Base-by-base conservation (phyloP, 73 alveolate genomes). In the Paraurostyla sp. region DNA sequence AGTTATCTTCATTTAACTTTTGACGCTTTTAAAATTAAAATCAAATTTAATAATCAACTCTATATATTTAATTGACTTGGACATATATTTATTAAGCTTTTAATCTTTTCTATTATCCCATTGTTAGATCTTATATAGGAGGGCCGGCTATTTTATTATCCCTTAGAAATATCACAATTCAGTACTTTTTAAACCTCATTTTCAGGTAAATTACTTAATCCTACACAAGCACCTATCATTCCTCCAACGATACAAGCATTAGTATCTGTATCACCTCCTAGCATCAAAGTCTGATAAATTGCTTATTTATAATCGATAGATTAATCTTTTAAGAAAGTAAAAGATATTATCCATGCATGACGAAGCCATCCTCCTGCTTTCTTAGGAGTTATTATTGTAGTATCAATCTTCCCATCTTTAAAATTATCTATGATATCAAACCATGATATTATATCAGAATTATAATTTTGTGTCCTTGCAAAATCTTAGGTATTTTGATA, bases 201-300 rank as follows among this genome's bases (percentile, higher is more conserved):
- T 58, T 62, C 46, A 29, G 97, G 97, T 18, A 93, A 0, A 2
- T 50, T 30, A 6, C 43, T 56, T 38, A 73, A 25, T 23, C 97
- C 97, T 23, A 27, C 90, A 52, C 60, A 71, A 32, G 95, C 94
- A 9, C 94, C 97, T 16, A 93, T 51, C 57, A 93, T 54, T 3
- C 95, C 93, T 23, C 95, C 97, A 1, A 90, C 88, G 45, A 93
- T 93, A 69, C 95, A 89, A 22, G 97, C 97, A 83, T 93, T 93
- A 7, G 97, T 93, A 93, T 93, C 97, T 9, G 97, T 93, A 52
- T 93, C 97, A 36, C 97, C 97, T 0, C 97, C 97, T 16, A 52
- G 48, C 58, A 71, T 83, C 23, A 65, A 18, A 68, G 93, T 76
- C n/a, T 75, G 76, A 18, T 80, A 60, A 41, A 81, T 76, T 83